Evolutionary conservation across 31 red algal species (phyloP).

Genomic region (Asparagopsis taxiformis): DNA sequence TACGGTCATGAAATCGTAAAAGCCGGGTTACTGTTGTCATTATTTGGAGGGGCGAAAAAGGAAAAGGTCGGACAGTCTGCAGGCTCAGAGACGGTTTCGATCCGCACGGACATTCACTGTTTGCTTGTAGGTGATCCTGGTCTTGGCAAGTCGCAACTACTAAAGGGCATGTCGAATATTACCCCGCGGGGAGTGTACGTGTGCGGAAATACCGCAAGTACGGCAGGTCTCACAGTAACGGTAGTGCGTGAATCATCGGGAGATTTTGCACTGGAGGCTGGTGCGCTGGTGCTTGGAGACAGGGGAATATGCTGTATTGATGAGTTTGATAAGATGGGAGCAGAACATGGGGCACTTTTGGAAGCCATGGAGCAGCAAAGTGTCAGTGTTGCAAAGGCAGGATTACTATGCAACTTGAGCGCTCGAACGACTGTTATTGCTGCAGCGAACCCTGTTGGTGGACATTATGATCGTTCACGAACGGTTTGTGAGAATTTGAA

Average conservation of each 20-base stretch:
- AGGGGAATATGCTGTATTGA: conserved; percentile 94
- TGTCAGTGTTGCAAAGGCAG: conserved; percentile 92
- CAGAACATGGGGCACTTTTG: conserved; percentile 89
- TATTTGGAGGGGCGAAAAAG: conserved; percentile 79
- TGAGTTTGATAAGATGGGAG: conserved; percentile 99
- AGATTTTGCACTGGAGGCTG: conserved; percentile 94
- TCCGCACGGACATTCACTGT: conserved; percentile 82
- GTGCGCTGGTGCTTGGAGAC: conserved; percentile 94
- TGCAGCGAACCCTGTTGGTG: conserved; percentile 93
- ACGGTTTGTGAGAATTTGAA: conserved; percentile 96
- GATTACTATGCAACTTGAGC: conserved; percentile 88
- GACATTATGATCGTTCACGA: conserved; percentile 89
- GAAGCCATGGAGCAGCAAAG: conserved; percentile 99
- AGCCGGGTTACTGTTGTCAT: conserved; percentile 80
- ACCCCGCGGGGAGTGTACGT: conserved; percentile 94
- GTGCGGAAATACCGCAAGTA: conserved; percentile 91
- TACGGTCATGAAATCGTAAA: conserved; percentile 99
- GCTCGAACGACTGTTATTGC: conserved; percentile 93
- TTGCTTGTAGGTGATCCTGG: conserved; percentile 97
- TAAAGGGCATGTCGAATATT: conserved; percentile 77
- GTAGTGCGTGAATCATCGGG: conserved; percentile 85
- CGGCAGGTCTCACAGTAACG: conserved; percentile 93
- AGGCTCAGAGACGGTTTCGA: conserved; percentile 35
- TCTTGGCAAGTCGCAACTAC: conserved; percentile 98
- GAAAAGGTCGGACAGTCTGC: conserved; percentile 31